Conservation (phyloP, 441 rosid species). For the Manihot esculenta region DNA sequence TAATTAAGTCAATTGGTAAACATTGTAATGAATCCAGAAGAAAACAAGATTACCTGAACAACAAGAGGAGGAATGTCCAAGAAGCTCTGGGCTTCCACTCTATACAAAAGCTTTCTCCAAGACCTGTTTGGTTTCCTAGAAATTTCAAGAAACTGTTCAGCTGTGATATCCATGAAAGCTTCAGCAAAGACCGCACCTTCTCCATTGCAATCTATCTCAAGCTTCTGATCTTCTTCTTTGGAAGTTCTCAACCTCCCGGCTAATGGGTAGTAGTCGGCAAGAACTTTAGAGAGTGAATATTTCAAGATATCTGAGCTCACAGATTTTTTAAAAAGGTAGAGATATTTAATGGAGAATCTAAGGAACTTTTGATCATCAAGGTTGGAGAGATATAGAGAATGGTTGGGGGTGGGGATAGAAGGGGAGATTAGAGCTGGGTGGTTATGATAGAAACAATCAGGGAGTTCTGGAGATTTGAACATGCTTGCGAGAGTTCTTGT, state of each 20-base stretch:
- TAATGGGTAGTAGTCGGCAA: slow-evolving; percentile 81
- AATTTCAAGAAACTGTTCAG: slow-evolving; percentile 51
- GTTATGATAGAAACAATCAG: slow-evolving; percentile 56
- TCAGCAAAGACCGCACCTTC: slow-evolving; percentile 79
- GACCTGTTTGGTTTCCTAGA: slow-evolving; percentile 72
- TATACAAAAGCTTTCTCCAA: slow-evolving; percentile 83
- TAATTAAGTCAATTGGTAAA: too few species aligned
- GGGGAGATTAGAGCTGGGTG: slow-evolving; percentile 62
- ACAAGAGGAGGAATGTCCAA: slow-evolving; percentile 85
- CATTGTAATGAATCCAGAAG: too few species aligned
- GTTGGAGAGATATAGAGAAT: slow-evolving; percentile 72
- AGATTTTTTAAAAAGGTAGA: slow-evolving; percentile 62
- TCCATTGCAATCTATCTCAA: slow-evolving; percentile 73
- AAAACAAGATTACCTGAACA: slow-evolving; percentile 54
- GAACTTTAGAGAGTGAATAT: slow-evolving; percentile 62
- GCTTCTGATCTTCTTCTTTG: slow-evolving; percentile 42
- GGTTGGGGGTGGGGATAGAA: slow-evolving; percentile 51
- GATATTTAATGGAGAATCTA: slow-evolving; percentile 89
- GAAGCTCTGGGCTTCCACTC: slow-evolving; percentile 63
- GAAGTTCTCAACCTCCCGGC: slow-evolving; percentile 70
- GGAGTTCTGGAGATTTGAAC: slow-evolving; percentile 52
- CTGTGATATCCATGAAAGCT: slow-evolving; percentile 76
- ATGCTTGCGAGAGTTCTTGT: not conserved
- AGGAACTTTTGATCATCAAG: slow-evolving; percentile 92
- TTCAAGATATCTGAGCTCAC: slow-evolving; percentile 43